phyloP scores from a whole-genome alignment of 108 stramenopile species.

The Seminavis robusta region DNA sequence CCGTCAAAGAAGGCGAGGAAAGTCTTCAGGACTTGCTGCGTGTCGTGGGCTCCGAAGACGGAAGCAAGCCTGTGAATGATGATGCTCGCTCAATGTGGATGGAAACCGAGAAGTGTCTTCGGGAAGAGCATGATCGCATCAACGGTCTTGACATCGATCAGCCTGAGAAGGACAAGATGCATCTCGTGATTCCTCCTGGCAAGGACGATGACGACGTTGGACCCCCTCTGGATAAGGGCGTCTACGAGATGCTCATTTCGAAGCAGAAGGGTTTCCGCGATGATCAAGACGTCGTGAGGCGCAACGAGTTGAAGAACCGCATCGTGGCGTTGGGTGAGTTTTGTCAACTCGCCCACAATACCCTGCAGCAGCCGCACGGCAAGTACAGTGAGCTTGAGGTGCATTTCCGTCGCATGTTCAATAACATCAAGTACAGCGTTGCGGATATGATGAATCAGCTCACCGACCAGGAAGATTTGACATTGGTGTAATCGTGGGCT shows the following conservation, averaged over 20 bases:
- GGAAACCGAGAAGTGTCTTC: slow-evolving; percentile 71
- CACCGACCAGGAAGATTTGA: slow-evolving; percentile 83
- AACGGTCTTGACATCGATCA: slow-evolving; percentile 69
- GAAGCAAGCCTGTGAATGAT: slow-evolving; percentile 67
- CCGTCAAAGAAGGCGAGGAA: slow-evolving; percentile 72
- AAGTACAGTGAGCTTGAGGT: slow-evolving; percentile 73
- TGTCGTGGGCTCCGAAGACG: slow-evolving; percentile 35
- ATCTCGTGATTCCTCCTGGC: slow-evolving; percentile 53
- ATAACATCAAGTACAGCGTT: slow-evolving; percentile 87
- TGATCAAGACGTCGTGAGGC: slow-evolving; percentile 64
- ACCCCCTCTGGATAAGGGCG: slow-evolving; percentile 79
- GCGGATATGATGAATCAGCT: slow-evolving; percentile 91
- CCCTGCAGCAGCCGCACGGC: slow-evolving; percentile 90
- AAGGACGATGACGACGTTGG: slow-evolving; percentile 49
- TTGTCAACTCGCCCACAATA: slow-evolving; percentile 86
- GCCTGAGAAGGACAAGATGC: slow-evolving; percentile 71
- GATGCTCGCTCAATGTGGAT: slow-evolving; percentile 70
- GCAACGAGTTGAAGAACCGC: slow-evolving; percentile 87
- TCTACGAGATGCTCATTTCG: slow-evolving; percentile 86
- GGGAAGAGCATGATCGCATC: slow-evolving; percentile 48
- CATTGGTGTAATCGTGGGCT: slow-evolving; percentile 78
- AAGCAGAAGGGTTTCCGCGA: slow-evolving; percentile 88
- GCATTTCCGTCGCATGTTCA: slow-evolving; percentile 85
- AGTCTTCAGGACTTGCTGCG: slow-evolving; percentile 80
- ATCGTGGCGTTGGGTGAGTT: slow-evolving; percentile 84